Base-by-base conservation (phyloP, 371 early-diverging fungal genomes). In the Conidiobolus incongruus region DNA sequence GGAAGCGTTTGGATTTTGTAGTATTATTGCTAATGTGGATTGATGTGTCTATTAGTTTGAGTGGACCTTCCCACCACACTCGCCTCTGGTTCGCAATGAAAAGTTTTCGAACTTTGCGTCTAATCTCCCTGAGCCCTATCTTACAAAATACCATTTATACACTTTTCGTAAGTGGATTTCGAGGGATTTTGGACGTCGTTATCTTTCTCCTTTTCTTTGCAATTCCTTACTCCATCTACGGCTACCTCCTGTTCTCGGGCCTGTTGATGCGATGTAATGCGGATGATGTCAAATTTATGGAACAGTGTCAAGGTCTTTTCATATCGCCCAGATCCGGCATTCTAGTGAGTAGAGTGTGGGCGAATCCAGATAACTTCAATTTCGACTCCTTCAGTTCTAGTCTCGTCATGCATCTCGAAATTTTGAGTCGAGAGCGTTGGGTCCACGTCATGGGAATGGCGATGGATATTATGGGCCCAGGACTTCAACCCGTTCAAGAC, bases 391-490 rank as follows among this genome's bases (percentile, higher is more conserved):
- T 78, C 53, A 58, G 64, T 40, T 49, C 55, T 0, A 66, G 70
- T 0, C 52, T 76, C 30, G 43, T 72, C 40, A 67, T 74, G 26
- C 52, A 76, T 0, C 65, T 78, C 35, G 74, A 73, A 45, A 70
- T 72, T 53, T 59, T 68, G 1, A 72, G 72, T 19, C 73, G 75
- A 34, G 79, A 78, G 51, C 75, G 75, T 2, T 78, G 79, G 79
- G 56, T 65, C 2, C 68, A 72, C 43, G 76, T 76, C 2, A 53
- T 75, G 59, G 50, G 54, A 3, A 58, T 64, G 0, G 64, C 70
- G 29, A 74, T 77, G 62, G 46, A 60, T 20, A 56, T 72, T 3
- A 44, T 38, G 2, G 44, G 35, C 4, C 20, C n/a, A 13, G 43
- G 34, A 4, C 12, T 43, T 6, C 54, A 57, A 29, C 59, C 61